Base-by-base conservation (phyloP, 495 filamentous ascomycete genomes). In the Aspergillus coremiiformis region DNA sequence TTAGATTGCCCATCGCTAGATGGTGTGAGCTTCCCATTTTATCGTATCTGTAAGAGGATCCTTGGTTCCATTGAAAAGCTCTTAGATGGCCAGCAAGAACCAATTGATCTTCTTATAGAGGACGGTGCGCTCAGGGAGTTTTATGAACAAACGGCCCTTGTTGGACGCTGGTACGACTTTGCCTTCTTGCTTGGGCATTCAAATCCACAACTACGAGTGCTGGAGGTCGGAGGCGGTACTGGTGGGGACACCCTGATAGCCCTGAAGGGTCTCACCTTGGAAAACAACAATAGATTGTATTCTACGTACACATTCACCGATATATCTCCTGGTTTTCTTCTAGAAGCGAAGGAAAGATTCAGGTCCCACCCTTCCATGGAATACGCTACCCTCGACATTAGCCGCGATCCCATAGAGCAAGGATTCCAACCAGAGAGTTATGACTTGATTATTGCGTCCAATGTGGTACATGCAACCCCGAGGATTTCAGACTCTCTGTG, bases 371-470 rank as follows among this genome's bases (percentile, higher is more conserved):
- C 51, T 0, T 66, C 67, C 35, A 74, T 84, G 37, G 61, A 72
- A 0, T 83, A 66, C 49, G 49, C 54, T 11, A 58, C 58, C 4
- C 52, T 82, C 0, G 70, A 84, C 49, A 78, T 82, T 22, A 68
- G 68, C 17, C 56, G 66, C 20, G 74, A 79, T 46, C 75, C 75
- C 1, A 29, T 48, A 0, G 51, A 62, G 19, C 79, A 84, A 53
- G 79, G 77, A 0, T 78, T 79, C 44, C 62, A 71, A 14, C 49
- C 39, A 7, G 67, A 48, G 2, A 53, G 55, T 0, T 84, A 76
- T 54, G 80, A 84, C 51, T 52, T 84, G 0, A 62, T 84, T 6
- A 49, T 83, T 14, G 80, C 76, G 0, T 57, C 70, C 9, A 72
- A 76, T 44, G 77, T 80, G 3, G 47, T 84, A 5, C 79, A 84